Evolutionary conservation across 208 protist species (phyloP).

Genomic region (Porcisia deanei): DNA sequence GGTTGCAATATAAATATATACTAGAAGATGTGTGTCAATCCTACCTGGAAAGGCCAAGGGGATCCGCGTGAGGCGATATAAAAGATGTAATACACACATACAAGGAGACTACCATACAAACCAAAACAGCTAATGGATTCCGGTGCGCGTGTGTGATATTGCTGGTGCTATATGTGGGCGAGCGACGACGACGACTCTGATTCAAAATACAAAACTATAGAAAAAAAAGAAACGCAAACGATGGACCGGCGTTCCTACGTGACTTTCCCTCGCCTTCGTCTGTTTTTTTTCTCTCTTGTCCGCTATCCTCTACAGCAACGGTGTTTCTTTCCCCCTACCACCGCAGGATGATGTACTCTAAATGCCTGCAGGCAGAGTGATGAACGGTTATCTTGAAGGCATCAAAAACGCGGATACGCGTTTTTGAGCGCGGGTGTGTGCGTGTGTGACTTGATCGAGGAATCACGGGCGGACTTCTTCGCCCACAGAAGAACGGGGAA

Average conservation of each 20-base stretch:
- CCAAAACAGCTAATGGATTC: not conserved
- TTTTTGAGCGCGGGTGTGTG: too few species aligned
- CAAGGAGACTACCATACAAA: too few species aligned
- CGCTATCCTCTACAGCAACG: not conserved
- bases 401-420: too few species aligned
- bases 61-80: too few species aligned
- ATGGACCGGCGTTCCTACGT: not conserved
- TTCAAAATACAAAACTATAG: not conserved
- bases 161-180: not conserved
- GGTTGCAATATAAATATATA: not conserved
- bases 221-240: not conserved
- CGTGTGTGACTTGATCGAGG: too few species aligned
- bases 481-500: not conserved
- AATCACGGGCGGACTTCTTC: not conserved
- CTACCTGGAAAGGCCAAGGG: too few species aligned
- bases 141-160: not conserved
- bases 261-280: not conserved
- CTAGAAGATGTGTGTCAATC: not conserved
- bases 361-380: not conserved
- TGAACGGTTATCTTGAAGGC: not conserved
- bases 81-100: too few species aligned
- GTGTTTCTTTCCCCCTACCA: not conserved
- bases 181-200: not conserved
- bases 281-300: slow-evolving; percentile 7
- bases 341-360: not conserved